Evolutionary conservation across 768 basidiomycete genomes (phyloP).

Genomic region (Pilatotrama ljubarskyi): DNA sequence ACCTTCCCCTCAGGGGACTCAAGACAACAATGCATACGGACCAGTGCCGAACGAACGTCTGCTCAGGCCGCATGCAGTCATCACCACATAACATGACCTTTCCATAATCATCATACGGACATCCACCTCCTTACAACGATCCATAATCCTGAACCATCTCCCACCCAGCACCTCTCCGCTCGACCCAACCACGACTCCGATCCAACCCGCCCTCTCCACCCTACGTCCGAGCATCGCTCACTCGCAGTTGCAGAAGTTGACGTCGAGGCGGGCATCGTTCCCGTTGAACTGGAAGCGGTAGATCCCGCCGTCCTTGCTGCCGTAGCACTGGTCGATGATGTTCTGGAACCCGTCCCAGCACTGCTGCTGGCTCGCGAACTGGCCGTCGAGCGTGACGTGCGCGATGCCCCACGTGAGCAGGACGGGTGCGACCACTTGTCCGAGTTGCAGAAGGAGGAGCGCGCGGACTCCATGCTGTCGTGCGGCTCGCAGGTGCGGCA

Average conservation of each 20-base stretch:
- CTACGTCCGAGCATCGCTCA: neutral
- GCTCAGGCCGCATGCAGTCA: too few relatives aligned
- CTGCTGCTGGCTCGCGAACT: neutral
- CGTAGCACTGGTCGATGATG: constrained; percentile 2
- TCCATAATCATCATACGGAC: too few relatives aligned
- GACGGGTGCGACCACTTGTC: neutral
- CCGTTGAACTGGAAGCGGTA: constrained; percentile 1
- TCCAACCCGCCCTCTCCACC: neutral
- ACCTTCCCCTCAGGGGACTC: too few relatives aligned
- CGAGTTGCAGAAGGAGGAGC: neutral
- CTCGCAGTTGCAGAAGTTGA: constrained; percentile 7
- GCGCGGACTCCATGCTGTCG: neutral
- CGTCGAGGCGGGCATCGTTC: neutral
- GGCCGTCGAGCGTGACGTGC: neutral
- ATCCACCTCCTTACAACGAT: too few relatives aligned
- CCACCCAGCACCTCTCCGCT: neutral
- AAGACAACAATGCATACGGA: too few relatives aligned
- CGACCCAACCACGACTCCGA: neutral
- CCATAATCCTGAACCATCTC: neutral
- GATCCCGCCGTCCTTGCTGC: neutral
- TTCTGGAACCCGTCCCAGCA: constrained; percentile 1
- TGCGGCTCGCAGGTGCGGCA: neutral
- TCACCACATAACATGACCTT: too few relatives aligned
- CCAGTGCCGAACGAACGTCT: too few relatives aligned
- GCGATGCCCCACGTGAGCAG: neutral